phyloP scores from a whole-genome alignment of 176 grass and related monocot species.

The Aegilops umbellulata region DNA sequence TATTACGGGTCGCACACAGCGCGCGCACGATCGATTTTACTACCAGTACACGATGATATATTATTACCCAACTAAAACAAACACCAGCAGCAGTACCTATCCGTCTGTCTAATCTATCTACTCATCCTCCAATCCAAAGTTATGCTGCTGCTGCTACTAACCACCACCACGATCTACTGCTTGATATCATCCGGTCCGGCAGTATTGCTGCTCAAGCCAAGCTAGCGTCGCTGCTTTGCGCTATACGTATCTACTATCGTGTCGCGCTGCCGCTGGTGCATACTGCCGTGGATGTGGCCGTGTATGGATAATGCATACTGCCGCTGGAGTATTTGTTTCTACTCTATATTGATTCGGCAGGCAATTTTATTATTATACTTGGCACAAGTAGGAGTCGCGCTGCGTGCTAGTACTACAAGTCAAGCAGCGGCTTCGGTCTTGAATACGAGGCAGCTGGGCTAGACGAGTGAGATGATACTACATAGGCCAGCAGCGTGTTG shows the following conservation, averaged over 20 bases:
- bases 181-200: neutral
- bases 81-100: neutral
- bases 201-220: slow-evolving; percentile 21
- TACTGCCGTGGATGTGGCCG: too few relatives aligned
- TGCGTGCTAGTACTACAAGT: neutral
- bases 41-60: slow-evolving; percentile 6
- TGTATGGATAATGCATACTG: neutral
- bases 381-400: neutral
- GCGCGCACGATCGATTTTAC: neutral
- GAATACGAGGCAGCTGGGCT: neutral
- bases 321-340: too few relatives aligned
- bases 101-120: neutral
- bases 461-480: neutral
- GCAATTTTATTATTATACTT: too few relatives aligned
- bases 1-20: slow-evolving; percentile 20
- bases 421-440: neutral
- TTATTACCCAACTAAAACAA: slow-evolving; percentile 22
- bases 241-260: neutral
- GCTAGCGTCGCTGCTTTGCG: neutral
- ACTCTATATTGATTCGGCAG: too few relatives aligned
- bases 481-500: slow-evolving; percentile 1
- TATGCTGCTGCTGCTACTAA: neutral
- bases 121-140: neutral
- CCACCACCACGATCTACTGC: neutral
- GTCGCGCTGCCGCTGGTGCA: neutral